Conservation (phyloP, 768 basidiomycete genomes). For the Polyporus arcularius region DNA sequence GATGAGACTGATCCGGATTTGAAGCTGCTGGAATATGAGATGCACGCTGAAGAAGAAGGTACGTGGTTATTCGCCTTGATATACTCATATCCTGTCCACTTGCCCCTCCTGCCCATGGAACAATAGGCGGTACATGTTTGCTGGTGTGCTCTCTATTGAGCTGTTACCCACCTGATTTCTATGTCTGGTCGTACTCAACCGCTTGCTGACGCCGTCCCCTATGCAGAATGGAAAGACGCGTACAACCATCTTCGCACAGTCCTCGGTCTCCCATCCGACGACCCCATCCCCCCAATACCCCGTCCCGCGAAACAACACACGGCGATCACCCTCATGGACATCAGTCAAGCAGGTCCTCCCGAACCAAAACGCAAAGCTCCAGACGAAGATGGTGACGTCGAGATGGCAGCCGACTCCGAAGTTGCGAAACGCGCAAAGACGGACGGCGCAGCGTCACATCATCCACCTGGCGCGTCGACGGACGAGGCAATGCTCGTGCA, state of each 20-base stretch:
- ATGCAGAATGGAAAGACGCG: constrained; percentile 67
- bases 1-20: constrained; percentile 67
- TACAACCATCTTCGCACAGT: constrained; percentile 53
- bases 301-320: constrained; percentile 32
- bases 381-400: constrained; percentile 41
- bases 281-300: constrained; percentile 54
- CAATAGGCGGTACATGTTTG: background rate
- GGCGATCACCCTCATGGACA: constrained; percentile 27
- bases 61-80: constrained; percentile 24
- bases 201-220: background rate
- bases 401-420: constrained; percentile 33
- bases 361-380: constrained; percentile 58
- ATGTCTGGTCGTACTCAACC: background rate
- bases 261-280: constrained; percentile 53
- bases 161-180: background rate
- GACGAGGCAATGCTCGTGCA: constrained; percentile 30
- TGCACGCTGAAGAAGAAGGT: constrained; percentile 74
- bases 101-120: background rate
- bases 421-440: constrained; percentile 35
- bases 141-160: no score
- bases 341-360: constrained; percentile 24
- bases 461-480: constrained; percentile 23
- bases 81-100: background rate
- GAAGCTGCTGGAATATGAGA: constrained; percentile 70
- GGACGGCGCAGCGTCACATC: constrained; percentile 18